Evolutionary conservation across 208 protist genomes (phyloP).

Genomic region (Acanthamoeba royreba): DNA sequence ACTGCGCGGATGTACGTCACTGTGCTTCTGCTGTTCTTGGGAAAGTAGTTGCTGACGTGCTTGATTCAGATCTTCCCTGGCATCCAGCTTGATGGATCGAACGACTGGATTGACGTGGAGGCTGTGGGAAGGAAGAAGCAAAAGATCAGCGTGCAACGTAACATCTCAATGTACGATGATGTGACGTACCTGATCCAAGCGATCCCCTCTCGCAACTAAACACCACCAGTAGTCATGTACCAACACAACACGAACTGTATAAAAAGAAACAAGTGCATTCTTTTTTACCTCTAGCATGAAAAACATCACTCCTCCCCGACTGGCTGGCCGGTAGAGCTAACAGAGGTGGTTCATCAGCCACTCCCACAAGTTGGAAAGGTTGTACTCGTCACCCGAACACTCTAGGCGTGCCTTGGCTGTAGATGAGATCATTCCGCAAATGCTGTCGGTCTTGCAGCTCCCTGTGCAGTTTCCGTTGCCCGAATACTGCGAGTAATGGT

Average conservation of each 20-base stretch:
- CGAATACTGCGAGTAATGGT: neutral
- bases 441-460: neutral
- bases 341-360: slow-evolving; percentile 41
- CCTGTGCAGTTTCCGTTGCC: neutral
- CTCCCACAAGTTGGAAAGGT: neutral
- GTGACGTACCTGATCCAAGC: neutral
- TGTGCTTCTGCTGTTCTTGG: too few relatives aligned
- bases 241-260: neutral
- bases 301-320: neutral
- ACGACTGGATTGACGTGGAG: neutral
- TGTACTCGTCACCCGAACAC: neutral
- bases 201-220: too few relatives aligned
- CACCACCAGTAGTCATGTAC: neutral
- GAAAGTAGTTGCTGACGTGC: too few relatives aligned
- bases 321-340: too few relatives aligned
- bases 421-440: neutral
- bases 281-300: neutral
- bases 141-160: neutral
- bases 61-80: neutral
- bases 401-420: neutral
- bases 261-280: neutral
- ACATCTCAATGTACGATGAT: neutral
- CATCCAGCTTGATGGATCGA: neutral
- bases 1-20: neutral
- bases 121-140: neutral